Evolutionary conservation across 345 rosid species (phyloP), one percentile per base, ranked within the genome.

Genomic region (Raphanus sativus): DNA sequence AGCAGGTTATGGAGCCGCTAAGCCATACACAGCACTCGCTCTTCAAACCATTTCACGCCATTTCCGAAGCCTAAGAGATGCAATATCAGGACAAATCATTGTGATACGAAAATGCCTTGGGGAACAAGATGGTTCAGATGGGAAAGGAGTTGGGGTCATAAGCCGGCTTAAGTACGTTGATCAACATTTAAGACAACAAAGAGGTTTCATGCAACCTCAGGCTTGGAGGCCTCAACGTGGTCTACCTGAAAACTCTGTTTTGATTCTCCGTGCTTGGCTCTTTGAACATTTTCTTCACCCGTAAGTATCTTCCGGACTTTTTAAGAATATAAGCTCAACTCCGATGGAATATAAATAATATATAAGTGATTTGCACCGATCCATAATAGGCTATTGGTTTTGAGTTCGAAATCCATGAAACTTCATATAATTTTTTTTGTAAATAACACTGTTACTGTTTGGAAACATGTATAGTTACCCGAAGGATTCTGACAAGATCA

Each of bases 181-280:
- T 81, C 98, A 90, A 86, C 97, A 96, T 73, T 90, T 96, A 66
- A 89, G 89, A 85, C 97, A 91, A 71, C 98, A 91, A 76, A 87
- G 95, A 68, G 98, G 98, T 24, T 86, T 96, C 92, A 89, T 89
- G 89, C 83, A 74, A 56, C 95, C 90, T 62, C 96, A 93, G 62
- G 96, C 91, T 5, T 96, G 99, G 99, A 89, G 98, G 77, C 99
- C 99, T 45, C 99, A 96, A 79, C 88, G 99, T 36, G 99, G 99
- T 32, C 76, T 96, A 55, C 99, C 99, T 73, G 99, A 96, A 81
- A 93, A 86, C 82, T 91, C 99, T 50, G 99, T 96, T 75, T 86
- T 96, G 50, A 38, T 93, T 76, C 99, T 96, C 64, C 99, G 98
- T 21, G 98, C 98, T 69, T 96, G 99, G 99, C 88, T 96, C 60